Evolutionary conservation across 176 grass and related monocot genomes (phyloP), one percentile per base, ranked within the genome.

Genomic region (Echinochloa phyllopogon): DNA sequence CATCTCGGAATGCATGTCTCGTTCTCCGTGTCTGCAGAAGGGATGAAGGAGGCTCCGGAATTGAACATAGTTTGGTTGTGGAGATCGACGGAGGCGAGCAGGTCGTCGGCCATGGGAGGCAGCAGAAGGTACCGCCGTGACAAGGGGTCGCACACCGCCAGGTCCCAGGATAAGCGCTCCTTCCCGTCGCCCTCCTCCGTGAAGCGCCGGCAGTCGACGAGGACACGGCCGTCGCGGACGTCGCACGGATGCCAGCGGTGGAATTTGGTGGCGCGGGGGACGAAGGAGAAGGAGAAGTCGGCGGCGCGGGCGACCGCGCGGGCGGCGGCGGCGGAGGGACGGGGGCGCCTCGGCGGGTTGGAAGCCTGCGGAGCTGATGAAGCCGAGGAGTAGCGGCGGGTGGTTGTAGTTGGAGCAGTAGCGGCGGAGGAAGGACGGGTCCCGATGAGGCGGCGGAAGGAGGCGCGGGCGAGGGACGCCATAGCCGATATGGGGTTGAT

Each of bases 61-160:
- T 2, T 3, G 13, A 16, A 1, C 7, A 16, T 0, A 20, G 6
- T 0, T 11, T 36, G 1, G 0, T 33, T 9, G 4, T 18, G 14
- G 4, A 63, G 0, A 40, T 17, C 0, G 21, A 27, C 20, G 12
- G 80, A 82, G 15, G 36, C 71, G 21, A 52, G 25, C 21, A 87
- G 63, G 0, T 87, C 78, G 23, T 67, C 25, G 18, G 78, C 8
- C 45, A 87, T 47, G 23, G 36, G 69, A 17, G 69, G 48, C 74
- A 82, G 78, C 48, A 82, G 38, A 6, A 66, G 1, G 39, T 39
- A 58, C 12, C 78, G 52, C 48, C 50, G 39, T 51, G 49, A 67
- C 59, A 81, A 17, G 39, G 70, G 85, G 41, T 87, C 59, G 70
- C 59, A 81, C 78, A 87, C 85, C 11, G 39, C 39, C 13, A 87